phyloP scores from a whole-genome alignment of 2,329 filamentous ascomycete species.

The Trichoderma sp. region DNA sequence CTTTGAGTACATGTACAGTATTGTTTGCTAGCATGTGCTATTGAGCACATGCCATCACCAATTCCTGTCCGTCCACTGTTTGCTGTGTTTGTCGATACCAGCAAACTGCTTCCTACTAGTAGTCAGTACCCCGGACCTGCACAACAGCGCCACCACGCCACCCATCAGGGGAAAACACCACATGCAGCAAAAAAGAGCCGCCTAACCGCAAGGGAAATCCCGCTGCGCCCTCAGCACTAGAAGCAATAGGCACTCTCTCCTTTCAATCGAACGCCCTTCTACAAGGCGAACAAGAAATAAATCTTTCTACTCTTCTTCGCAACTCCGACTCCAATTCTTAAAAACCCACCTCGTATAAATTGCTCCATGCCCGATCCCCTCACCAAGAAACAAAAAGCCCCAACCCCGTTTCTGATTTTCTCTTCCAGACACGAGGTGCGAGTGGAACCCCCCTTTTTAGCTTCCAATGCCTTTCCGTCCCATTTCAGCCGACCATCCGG shows the following conservation, averaged over 20 bases:
- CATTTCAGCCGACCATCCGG: background rate
- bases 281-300: background rate
- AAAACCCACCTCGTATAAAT: background rate
- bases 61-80: background rate
- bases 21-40: too few relatives aligned
- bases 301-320: background rate
- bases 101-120: background rate
- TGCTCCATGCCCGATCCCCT: background rate
- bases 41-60: too few relatives aligned
- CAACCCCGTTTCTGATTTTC: background rate
- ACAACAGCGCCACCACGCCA: constrained; percentile 15
- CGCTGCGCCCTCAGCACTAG: background rate
- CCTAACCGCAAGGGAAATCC: constrained; percentile 1
- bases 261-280: background rate
- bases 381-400: background rate
- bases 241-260: background rate
- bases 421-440: constrained; percentile 22
- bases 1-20: background rate
- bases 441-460: background rate
- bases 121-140: background rate
- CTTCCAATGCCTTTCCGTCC: background rate
- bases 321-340: too few relatives aligned
- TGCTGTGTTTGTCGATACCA: background rate
- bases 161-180: constrained; percentile 15
- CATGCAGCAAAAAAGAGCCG: background rate